phyloP scores from a whole-genome alignment of 768 basidiomycete species.

The Hericium alpestre region DNA sequence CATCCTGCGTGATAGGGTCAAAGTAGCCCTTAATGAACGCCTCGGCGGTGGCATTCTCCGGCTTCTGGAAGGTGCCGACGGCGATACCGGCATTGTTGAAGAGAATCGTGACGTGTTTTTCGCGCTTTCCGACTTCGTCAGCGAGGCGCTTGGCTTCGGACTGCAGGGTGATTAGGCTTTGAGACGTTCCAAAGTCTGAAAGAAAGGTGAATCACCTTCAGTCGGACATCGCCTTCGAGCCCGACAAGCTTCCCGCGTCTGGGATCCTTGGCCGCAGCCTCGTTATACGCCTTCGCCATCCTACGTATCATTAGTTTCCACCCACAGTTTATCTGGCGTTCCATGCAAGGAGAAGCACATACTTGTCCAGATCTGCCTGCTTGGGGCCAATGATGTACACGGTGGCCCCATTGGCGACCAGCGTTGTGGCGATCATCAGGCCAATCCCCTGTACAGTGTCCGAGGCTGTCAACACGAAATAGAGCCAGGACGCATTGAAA shows the following conservation, averaged over 20 bases:
- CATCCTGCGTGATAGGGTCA: conserved; percentile 26
- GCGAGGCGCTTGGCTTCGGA: conserved; percentile 34
- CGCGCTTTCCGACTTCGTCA: conserved; percentile 26
- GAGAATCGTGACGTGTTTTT: conserved; percentile 31
- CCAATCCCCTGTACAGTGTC: conserved; percentile 33
- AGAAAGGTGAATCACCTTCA: conserved; percentile 21
- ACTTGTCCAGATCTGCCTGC: conserved; percentile 32
- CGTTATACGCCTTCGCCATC: conserved; percentile 26
- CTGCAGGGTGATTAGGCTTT: conserved; percentile 13
- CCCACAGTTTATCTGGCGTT: too few species aligned
- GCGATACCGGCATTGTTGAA: conserved; percentile 40
- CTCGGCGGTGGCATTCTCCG: conserved; percentile 22
- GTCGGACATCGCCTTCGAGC: conserved; percentile 30
- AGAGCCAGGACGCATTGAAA: background rate
- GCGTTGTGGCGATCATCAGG: conserved; percentile 36
- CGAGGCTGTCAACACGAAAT: background rate
- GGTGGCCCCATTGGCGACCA: conserved; percentile 37
- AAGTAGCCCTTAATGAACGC: conserved; percentile 30
- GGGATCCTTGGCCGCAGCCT: conserved; percentile 20
- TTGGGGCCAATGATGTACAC: conserved; percentile 38
- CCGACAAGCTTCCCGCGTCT: conserved; percentile 29
- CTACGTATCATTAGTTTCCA: conserved; percentile 3
- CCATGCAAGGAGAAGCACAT: background rate
- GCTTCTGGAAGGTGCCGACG: conserved; percentile 19
- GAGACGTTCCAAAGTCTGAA: background rate